A percentile compares a stretch with the other conserved stretches of the same genome.
Conservation (phyloP, 768 basidiomycete species). For the Mycena rosella region DNA sequence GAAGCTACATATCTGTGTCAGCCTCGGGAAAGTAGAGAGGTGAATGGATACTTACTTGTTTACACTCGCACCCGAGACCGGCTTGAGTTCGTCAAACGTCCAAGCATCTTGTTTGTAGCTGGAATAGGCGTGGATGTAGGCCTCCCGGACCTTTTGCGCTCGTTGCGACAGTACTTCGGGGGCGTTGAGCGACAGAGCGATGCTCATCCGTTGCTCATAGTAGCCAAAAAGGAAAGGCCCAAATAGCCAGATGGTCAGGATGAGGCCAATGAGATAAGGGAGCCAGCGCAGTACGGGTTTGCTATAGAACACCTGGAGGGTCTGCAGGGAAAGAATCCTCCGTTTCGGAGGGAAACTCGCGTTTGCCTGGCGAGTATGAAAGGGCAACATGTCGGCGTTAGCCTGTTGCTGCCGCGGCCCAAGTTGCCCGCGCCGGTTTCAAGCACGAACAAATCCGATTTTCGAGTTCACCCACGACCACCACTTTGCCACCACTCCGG, state of each 20-base stretch:
- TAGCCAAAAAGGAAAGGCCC: conserved; percentile 29
- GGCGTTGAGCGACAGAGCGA: conserved; percentile 8
- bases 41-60: conserved; percentile 61
- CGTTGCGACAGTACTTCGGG: conserved; percentile 20
- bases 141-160: conserved; percentile 54
- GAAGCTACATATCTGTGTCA: conserved; percentile 42
- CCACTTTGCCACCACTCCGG: too few species aligned
- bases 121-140: conserved; percentile 69
- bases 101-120: conserved; percentile 65
- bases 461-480: too few species aligned
- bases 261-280: conserved; percentile 25
- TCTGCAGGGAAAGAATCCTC: conserved; percentile 24
- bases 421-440: too few species aligned
- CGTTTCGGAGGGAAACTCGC: conserved; percentile 24
- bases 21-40: neutral
- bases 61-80: conserved; percentile 56
- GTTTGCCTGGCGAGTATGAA: conserved; percentile 30
- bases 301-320: conserved; percentile 28
- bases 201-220: conserved; percentile 6
- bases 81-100: conserved; percentile 65
- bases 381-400: conserved; percentile 33
- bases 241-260: conserved; percentile 31
- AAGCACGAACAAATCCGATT: too few species aligned
- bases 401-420: too few species aligned
- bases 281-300: conserved; percentile 33